Evolutionary conservation across 2,329 filamentous ascomycete species (phyloP), one percentile per base, ranked within the genome.

Genomic region (Davidsoniella eucalypti): DNA sequence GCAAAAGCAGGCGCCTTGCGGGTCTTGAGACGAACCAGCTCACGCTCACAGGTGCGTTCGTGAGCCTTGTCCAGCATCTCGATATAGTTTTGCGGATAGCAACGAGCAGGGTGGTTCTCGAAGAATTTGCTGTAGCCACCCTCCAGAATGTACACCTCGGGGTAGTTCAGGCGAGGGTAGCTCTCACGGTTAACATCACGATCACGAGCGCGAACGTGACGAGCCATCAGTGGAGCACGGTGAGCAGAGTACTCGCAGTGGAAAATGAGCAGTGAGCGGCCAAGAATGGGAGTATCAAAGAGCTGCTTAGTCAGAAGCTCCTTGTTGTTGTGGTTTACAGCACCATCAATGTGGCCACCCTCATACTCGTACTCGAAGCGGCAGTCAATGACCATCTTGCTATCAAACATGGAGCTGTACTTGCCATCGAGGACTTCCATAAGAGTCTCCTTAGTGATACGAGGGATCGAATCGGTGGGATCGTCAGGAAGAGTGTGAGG

Each of bases 181-280:
- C 76, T 75, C 63, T 92, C 86, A 49, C 80, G 78, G 64, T 98
- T 98, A 61, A 80, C 72, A 37, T 80, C 78, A 53, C 92, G 86
- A 65, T 98, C 92, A 61, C 86, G 80, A 54, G 87, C 82, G 57
- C 92, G 88, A 54, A 98, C 79, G 64, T 87, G 87, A 59, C 92
- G 87, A 46, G 92, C 92, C 84, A 96, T 96, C 55, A 94, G 81
- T 44, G 92, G 92, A 43, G 92, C 92, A 55, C 92, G 85, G 64
- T 96, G 90, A 38, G 87, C 90, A 33, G 92, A 96, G 67, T 96
- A 98, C 67, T 98, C 92, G 75, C 92, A 98, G 68, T 98, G 92
- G 59, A 98, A 86, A 57, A 98, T 80, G 55, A 98, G 67, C 9
- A 95, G 72, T 0, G 87, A 92, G 57, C 79, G 82, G 46, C 81